Evolutionary conservation across 345 rosid genomes (phyloP), one percentile per base, ranked within the genome.

Genomic region (Euphorbia lathyris): DNA sequence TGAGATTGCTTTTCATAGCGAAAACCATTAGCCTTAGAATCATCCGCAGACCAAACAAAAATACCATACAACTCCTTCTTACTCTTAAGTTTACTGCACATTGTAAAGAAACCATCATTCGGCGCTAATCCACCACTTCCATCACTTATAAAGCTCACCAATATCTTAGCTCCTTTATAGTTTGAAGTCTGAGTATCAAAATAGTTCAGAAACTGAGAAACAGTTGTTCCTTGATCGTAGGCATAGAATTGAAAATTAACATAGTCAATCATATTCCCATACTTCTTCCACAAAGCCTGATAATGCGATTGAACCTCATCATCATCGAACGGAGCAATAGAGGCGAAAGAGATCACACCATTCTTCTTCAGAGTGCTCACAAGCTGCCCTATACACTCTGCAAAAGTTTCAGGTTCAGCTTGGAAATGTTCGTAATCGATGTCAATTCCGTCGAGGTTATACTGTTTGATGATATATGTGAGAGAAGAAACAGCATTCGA

Each of bases 351-450:
- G 64, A 68, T 68, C 16, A 58, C 55, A 4, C 26, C 19, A 42
- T 68, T 68, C 1, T 10, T 68, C 72, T 57, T 68, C 4, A 68
- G 64, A n/a, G 63, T 43, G 16, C 25, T 16, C 19, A 68, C n/a
- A 45, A 68, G 72, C 23, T 58, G 26, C 4, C 72, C 72, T 4
- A 68, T 43, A 34, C 55, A 68, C 19, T 58, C 72, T 2, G 65
- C 55, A 42, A 58, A 68, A 17, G 42, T 58, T 0, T 58, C 64
- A 23, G 65, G 56, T 42, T 56, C 55, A 5, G 72, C 40, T 10
- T 58, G 55, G n/a, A 68, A 68, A 43, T 68, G 72, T n/a, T 68
- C 64, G 29, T 68, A 68, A 58, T 68, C 72, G 27, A 68, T 68
- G 12, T 42, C 72, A 22, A 68, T 68, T 8, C 72, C 72, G 27